Evolutionary conservation across 2,329 filamentous ascomycete genomes (phyloP), one percentile per base, ranked within the genome.

Genomic region (Pseudogymnoascus sp.): DNA sequence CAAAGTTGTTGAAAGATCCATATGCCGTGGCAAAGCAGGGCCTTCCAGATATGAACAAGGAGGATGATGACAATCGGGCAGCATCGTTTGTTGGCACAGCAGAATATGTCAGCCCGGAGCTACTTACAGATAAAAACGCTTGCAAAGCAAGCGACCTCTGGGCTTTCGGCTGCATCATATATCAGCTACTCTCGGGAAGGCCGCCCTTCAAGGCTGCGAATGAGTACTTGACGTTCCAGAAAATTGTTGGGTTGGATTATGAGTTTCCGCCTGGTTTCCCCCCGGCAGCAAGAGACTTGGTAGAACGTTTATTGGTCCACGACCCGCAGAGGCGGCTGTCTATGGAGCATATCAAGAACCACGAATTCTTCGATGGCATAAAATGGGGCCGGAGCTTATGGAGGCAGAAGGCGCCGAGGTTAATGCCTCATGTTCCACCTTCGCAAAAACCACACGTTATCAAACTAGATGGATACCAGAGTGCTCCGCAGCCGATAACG

Each of bases 131-230:
- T 70, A 97, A 97, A 76, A 95, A 89, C 68, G 94, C 92, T 18
- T 96, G 92, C 77, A 99, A 97, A 75, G 90, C 92, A 41, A 97
- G 94, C 72, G 94, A 99, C 74, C 74, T 99, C 57, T 99, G 94
- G 94, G 94, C 94, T 2, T 99, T 95, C 76, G 94, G 94, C 8
- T 99, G 94, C 75, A 99, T 99, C 67, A 85, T 99, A 64, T 99
- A 95, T 72, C 94, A 99, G 73, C 81, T 99, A 23, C 78, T 99
- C 33, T 89, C 89, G n/a, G 94, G 94, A n/a, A 81, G 94, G 62
- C 94, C 94, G 5, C 94, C 94, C 0, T 99, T 99, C 78, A 99
- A 99, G 72, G 94, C 89, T 38, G 88, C 82, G 12, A 96, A 95
- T 66, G 94, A 99, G 71, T 99, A 97, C 69, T 81, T 94, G 70